phyloP scores from a whole-genome alignment of 2,329 filamentous ascomycete genomes.

The Phialemoniopsis sp. region DNA sequence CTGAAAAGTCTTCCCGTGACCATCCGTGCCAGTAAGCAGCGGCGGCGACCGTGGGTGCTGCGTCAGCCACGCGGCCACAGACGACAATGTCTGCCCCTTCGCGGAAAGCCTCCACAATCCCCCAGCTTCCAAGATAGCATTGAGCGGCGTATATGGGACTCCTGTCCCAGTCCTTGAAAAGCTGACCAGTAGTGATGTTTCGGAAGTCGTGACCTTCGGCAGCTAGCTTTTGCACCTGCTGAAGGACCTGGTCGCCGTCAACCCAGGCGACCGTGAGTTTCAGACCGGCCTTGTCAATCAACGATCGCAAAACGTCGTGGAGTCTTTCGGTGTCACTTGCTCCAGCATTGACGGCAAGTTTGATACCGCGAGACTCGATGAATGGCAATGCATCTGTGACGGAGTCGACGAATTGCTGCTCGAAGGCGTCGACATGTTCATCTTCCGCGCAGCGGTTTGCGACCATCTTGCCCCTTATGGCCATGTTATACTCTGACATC shows the following conservation, averaged over 20 bases:
- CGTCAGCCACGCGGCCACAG: conserved; percentile 14
- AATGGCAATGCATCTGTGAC: conserved; percentile 21
- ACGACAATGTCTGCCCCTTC: conserved; percentile 13
- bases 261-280: conserved; percentile 25
- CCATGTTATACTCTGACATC: conserved; percentile 25
- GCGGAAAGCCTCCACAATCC: conserved; percentile 18
- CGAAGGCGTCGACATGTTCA: conserved; percentile 14
- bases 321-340: conserved; percentile 20
- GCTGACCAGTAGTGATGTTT: conserved; percentile 4
- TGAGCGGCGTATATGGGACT: conserved; percentile 11
- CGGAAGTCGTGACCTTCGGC: conserved; percentile 9
- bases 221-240: conserved; percentile 8
- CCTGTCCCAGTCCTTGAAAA: conserved; percentile 4
- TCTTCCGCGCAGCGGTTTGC: too few relatives aligned
- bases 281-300: conserved; percentile 12
- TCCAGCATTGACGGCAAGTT: conserved; percentile 25
- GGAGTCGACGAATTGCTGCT: conserved; percentile 22
- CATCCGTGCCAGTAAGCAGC: conserved; percentile 11
- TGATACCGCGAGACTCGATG: conserved; percentile 17
- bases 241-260: conserved; percentile 22
- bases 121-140: conserved; percentile 37
- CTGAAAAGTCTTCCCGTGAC: conserved; percentile 3
- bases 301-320: conserved; percentile 8
- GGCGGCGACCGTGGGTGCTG: conserved; percentile 10
- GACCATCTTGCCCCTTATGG: conserved; percentile 16